Base-by-base conservation (phyloP, 2,329 filamentous ascomycete species). In the Waltergamsia citrina region DNA sequence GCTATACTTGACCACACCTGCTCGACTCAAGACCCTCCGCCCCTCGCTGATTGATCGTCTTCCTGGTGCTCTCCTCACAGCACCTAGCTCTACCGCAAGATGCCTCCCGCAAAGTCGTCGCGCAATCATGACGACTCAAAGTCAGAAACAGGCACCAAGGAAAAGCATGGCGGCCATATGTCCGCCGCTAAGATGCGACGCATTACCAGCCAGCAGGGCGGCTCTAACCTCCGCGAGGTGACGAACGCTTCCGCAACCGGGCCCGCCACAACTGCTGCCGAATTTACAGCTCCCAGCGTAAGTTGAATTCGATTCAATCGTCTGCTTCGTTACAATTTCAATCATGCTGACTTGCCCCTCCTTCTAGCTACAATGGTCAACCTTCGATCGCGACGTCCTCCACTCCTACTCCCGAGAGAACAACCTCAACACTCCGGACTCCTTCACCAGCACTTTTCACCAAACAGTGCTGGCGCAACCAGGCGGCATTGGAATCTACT, bases 321-420 rank as follows among this genome's bases (percentile, higher is more conserved):
- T 38, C 26, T 27, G 22, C 18, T 7, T 24, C 14, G 45, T 22
- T 34, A 20, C 18, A 8, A 19, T 10, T 16, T 9, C 19, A n/a
- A 29, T 18, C 12, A 26, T 23, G 18, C 40, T 39, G 28, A 40
- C 32, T 29, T 27, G 5, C 15, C 20, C 8, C 8, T 15, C 29
- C 16, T 5, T 26, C 27, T 41, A 77, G 73, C 57, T 77, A 20
- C 64, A 79, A 51, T 88, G 83, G 83, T 60, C 71, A 14, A 70
- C 72, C 3, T 80, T 85, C 47, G 75, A 84, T 20, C 64, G 76
- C 39, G 62, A 74, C 32, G 63, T 82, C 31, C 74, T 92, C 32
- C 81, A 88, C 51, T 68, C 71, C 43, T 92, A 92, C 65, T 76
- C 83, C 42, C 74, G 81, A 51, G 71, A 81, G 43, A 78, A 88